Evolutionary conservation across 768 basidiomycete species (phyloP).

Genomic region (Tephrocybe sp.): DNA sequence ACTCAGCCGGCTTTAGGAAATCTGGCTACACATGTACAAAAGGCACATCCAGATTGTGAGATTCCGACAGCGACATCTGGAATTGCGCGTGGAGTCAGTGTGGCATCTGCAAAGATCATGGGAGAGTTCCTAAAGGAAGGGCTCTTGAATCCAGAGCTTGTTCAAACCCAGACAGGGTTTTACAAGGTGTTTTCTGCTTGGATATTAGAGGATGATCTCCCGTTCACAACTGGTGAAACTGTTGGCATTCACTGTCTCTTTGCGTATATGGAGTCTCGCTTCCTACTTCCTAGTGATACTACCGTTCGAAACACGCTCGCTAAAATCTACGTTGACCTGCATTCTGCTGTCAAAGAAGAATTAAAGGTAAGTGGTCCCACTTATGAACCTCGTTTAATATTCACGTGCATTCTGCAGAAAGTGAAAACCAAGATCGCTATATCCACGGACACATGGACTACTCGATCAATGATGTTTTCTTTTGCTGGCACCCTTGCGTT

Average conservation of each 20-base stretch:
- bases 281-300: conserved; percentile 22
- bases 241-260: conserved; percentile 13
- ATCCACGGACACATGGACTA: conserved; percentile 28
- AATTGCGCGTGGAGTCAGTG: conserved; percentile 1
- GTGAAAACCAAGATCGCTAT: conserved; percentile 24
- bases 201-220: conserved; percentile 25
- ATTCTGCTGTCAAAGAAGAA: conserved; percentile 18
- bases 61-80: background rate
- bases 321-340: conserved; percentile 15
- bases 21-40: conserved; percentile 11
- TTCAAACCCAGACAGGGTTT: conserved; percentile 15
- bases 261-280: conserved; percentile 16
- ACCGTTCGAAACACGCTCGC: conserved; percentile 23
- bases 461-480: conserved; percentile 21
- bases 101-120: conserved; percentile 17
- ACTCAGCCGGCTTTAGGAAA: conserved; percentile 12
- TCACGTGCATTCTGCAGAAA: conserved; percentile 1
- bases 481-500: conserved; percentile 29
- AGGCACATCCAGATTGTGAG: conserved; percentile 1
- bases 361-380: conserved; percentile 13
- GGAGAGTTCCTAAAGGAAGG: conserved; percentile 15
- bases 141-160: conserved; percentile 16
- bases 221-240: conserved; percentile 24
- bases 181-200: conserved; percentile 18
- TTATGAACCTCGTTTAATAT: background rate